Evolutionary conservation across 192 early-diverging fungal species (phyloP).

Genomic region (Coemansia sp.): DNA sequence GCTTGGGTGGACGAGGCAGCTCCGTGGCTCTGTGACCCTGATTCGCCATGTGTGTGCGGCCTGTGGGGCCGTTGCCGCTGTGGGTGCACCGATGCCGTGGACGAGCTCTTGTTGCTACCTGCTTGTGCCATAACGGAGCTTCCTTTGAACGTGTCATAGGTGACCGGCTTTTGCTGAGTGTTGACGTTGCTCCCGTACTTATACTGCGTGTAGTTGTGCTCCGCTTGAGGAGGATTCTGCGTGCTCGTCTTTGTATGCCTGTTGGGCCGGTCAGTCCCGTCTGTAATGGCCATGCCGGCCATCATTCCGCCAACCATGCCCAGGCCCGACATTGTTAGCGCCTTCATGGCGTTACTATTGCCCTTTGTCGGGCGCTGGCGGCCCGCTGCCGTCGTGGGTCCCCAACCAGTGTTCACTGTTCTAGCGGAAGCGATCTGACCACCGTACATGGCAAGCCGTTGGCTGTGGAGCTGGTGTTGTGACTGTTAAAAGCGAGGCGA

Average conservation of each 20-base stretch:
- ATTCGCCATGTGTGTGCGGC: conserved; percentile 2
- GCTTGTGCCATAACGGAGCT: conserved; percentile 25
- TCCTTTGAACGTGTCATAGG: conserved; percentile 23
- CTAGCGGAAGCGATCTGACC: background rate
- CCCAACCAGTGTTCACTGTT: background rate
- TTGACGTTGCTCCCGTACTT: conserved; percentile 27
- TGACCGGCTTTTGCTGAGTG: conserved; percentile 25
- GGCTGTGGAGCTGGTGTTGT: background rate
- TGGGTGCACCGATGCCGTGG: conserved; percentile 2
- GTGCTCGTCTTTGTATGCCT: background rate
- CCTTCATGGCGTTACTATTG: background rate
- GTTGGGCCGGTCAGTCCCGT: background rate
- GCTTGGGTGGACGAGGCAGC: background rate
- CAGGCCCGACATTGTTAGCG: background rate
- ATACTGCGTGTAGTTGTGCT: conserved; percentile 30
- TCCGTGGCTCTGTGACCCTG: background rate
- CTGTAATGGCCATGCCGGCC: background rate
- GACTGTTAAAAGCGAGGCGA: background rate
- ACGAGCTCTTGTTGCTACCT: conserved; percentile 14
- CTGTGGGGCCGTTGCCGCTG: background rate
- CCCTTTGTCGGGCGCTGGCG: background rate
- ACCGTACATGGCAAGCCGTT: background rate
- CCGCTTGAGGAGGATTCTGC: conserved; percentile 1
- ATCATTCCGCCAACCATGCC: background rate
- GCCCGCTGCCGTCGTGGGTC: background rate